These are phyloP conservation scores for Cystobasidium sp. DNA, from an alignment of 1,284 basidiomycete species.

Conservation along the genomic window DNA sequence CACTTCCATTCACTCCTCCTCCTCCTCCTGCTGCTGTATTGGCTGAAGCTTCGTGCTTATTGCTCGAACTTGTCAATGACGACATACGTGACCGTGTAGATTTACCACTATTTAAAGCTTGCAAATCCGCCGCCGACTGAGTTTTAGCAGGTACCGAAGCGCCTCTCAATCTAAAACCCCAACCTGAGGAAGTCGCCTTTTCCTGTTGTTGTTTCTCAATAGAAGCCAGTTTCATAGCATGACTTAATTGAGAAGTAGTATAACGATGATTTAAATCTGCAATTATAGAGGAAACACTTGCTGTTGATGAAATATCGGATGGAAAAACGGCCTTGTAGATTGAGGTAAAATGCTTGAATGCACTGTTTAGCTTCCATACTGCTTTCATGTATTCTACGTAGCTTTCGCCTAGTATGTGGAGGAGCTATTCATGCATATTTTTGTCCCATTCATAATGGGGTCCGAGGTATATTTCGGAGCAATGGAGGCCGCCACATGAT, in stretches of 20 bases:
- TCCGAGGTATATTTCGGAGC: too few species aligned
- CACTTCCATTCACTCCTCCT: neutral
- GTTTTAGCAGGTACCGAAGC: conserved; percentile 8
- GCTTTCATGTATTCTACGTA: conserved; percentile 48
- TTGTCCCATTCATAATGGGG: too few species aligned
- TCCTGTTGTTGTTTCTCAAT: neutral
- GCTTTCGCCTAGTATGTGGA: conserved; percentile 49
- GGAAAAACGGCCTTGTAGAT: conserved; percentile 50
- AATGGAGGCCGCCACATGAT: too few species aligned
- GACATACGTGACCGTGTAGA: neutral
- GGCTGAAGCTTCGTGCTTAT: neutral
- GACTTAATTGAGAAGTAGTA: conserved; percentile 2
- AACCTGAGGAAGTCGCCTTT: neutral
- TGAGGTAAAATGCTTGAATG: conserved; percentile 47
- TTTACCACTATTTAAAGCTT: neutral
- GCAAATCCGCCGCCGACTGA: conserved; percentile 15
- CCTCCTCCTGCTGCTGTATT: too few species aligned
- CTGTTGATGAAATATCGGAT: conserved; percentile 42
- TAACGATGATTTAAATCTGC: conserved; percentile 49
- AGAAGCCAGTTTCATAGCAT: conserved; percentile 19
- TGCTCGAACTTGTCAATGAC: neutral
- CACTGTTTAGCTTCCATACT: conserved; percentile 50
- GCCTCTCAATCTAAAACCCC: conserved; percentile 7
- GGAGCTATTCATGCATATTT: conserved; percentile 26
- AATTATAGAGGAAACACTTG: conserved; percentile 47